These are phyloP conservation scores for Nigrograna mackinnonii DNA, from an alignment of 2,329 filamentous ascomycete species.

Conservation along the genomic window DNA sequence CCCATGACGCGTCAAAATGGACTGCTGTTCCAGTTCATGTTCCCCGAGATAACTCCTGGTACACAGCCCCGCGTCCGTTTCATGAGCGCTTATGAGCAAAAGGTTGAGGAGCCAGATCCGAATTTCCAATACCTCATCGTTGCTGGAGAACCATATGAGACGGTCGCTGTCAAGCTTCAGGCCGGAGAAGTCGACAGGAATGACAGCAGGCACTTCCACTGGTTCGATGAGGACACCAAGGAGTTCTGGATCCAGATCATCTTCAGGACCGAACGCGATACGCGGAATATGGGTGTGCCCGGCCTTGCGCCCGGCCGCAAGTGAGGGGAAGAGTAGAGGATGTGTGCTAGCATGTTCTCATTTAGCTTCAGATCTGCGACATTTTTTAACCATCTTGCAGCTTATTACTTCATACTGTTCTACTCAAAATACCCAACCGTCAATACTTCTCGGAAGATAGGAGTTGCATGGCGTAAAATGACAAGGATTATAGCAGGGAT, in stretches of 20 bases:
- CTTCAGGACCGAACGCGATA: slow-evolving; percentile 98
- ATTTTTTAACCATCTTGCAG: background rate
- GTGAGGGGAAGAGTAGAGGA: slow-evolving; percentile 23
- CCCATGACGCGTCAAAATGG: slow-evolving; percentile 86
- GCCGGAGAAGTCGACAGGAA: slow-evolving; percentile 88
- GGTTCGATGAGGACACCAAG: slow-evolving; percentile 94
- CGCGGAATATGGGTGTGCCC: slow-evolving; percentile 74
- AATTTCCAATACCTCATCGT: slow-evolving; percentile 93
- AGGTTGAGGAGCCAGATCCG: slow-evolving; percentile 88
- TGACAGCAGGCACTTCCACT: slow-evolving; percentile 87
- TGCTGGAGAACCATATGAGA: slow-evolving; percentile 97
- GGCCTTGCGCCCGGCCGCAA: slow-evolving; percentile 59
- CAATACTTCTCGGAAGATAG: background rate
- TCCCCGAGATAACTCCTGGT: slow-evolving; percentile 81
- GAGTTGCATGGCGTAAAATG: slow-evolving; percentile 14
- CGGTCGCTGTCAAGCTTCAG: slow-evolving; percentile 93
- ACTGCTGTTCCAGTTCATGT: slow-evolving; percentile 93
- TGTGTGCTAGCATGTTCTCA: too few species aligned
- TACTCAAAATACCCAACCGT: too few species aligned
- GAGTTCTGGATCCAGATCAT: slow-evolving; percentile 98
- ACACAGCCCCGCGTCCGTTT: slow-evolving; percentile 85
- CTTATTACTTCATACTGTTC: slow-evolving; percentile 2
- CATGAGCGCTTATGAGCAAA: slow-evolving; percentile 98
- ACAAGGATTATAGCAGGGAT: background rate
- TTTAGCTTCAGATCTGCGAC: too few species aligned